Conservation (phyloP, 2,329 filamentous ascomycete species). For the Endothia cerciana region DNA sequence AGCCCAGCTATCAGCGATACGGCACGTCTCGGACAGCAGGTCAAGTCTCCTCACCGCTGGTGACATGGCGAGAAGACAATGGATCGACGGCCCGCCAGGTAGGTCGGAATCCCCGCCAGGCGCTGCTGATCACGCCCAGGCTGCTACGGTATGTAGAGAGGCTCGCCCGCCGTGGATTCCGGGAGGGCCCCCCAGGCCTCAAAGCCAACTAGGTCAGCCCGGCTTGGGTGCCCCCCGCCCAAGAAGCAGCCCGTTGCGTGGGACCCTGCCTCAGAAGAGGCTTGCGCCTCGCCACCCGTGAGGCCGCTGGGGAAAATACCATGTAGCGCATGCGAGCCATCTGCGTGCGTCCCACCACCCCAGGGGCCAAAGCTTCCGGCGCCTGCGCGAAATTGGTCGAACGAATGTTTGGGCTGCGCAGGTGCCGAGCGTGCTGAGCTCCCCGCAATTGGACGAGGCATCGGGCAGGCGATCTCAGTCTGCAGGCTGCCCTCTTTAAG, state of each 20-base stretch:
- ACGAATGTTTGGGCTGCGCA: background rate
- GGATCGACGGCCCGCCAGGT: too few relatives aligned
- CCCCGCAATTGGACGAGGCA: background rate
- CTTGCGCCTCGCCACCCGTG: background rate
- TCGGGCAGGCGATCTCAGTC: background rate
- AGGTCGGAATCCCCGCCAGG: background rate
- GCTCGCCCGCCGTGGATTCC: background rate
- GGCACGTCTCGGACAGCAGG: too few relatives aligned
- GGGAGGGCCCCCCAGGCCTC: background rate
- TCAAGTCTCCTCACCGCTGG: background rate
- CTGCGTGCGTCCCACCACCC: slow-evolving; percentile 5
- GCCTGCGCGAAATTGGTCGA: background rate
- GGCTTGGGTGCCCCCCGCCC: background rate
- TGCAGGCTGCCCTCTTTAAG: background rate
- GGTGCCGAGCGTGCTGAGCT: background rate
- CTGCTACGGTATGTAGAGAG: background rate
- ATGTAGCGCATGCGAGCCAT: slow-evolving; percentile 8
- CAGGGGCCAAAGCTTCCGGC: background rate
- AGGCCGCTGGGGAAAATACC: background rate
- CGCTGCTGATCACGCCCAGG: background rate
- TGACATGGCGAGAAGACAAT: background rate
- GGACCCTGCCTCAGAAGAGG: background rate
- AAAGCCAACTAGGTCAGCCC: background rate
- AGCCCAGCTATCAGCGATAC: background rate
- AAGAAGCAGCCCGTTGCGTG: slow-evolving; percentile 3